Evolutionary conservation across 306 rosid genomes (phyloP), one percentile per base, ranked within the genome.

Genomic region (Malus sieversii): DNA sequence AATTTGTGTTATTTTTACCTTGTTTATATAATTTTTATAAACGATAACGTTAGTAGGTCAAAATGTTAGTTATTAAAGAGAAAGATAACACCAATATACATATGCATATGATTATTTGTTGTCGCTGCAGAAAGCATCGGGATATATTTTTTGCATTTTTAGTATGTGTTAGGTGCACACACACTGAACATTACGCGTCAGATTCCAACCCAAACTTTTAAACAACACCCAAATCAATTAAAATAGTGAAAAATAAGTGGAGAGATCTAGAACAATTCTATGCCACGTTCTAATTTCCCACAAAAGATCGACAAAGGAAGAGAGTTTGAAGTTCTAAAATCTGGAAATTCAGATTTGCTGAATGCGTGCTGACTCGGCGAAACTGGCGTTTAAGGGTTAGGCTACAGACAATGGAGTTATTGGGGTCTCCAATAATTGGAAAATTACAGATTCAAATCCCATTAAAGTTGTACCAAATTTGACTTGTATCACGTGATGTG

Each of bases 1-100:
- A 35, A 5, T 1, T 6, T 1, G 0, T 38, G 42, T 38, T 38
- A 7, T 7, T 38, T 1, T 38, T 7, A 38, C 2, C 42, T 38
- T 38, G 10, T 7, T 38, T 38, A 9, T 7, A 7, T 38, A 38
- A 38, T 7, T 38, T 38, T 38, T 38, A 38, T 38, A 38, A 38
- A 38, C 0, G 2, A 38, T 38, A 7, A 0, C 0, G 0, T 38
- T 38, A 38, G 0, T 38, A 2, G 0, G 2, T 38, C 2, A 1
- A 38, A 6, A 0, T 38, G 2, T 38, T 38, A 38, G 1, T 7
- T 38, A 38, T 38, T 38, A 38, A 0, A 7, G 0, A 38, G 0
- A 38, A 35, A 35, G 2, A 35, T 6, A 6, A 35, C 2, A 38
- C 0, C 9, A 38, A 7, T 38, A 7, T 7, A 38, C 10, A 38